Percentiles rank a stretch among this genome's conserved stretches.
Conservation (phyloP, 345 rosid genomes). For the Pugionium cornutum region DNA sequence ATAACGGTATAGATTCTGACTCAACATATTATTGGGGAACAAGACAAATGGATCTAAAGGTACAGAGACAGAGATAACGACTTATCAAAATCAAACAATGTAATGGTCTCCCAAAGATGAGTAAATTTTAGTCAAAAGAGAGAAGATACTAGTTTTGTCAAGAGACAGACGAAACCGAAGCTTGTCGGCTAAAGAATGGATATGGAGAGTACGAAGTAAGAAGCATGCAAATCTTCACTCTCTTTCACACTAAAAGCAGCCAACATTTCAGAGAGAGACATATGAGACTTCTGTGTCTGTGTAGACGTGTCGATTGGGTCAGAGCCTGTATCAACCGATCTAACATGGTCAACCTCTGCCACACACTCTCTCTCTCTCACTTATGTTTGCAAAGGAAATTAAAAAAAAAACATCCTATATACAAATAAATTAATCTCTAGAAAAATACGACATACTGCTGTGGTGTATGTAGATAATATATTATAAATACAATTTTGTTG, state of each 20-base stretch:
- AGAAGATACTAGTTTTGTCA: conserved; percentile 36
- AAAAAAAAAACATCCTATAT: too few species aligned
- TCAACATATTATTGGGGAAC: conserved; percentile 19
- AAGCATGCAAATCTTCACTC: conserved; percentile 41
- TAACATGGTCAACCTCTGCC: conserved; percentile 34
- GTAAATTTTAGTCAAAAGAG: conserved; percentile 32
- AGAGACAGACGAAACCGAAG: conserved; percentile 35
- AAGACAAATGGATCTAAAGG: conserved; percentile 27
- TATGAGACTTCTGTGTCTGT: conserved; percentile 37
- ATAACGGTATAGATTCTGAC: conserved; percentile 7
- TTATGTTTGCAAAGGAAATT: too few species aligned
- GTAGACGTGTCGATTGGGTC: conserved; percentile 34
- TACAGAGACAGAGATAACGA: background rate
- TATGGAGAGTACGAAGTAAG: conserved; percentile 22
- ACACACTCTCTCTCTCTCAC: conserved; percentile 17
- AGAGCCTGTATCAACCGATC: conserved; percentile 38
- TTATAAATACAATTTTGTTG: too few species aligned
- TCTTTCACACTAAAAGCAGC: conserved; percentile 21
- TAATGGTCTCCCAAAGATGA: background rate
- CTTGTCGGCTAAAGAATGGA: conserved; percentile 36
- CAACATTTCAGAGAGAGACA: conserved; percentile 33
- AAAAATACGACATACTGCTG: too few species aligned
- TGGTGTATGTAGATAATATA: too few species aligned
- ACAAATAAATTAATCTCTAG: too few species aligned
- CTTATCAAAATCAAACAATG: conserved; percentile 4